Evolutionary conservation across 148 eudicot genomes (phyloP).

Genomic region (Fagopyrum esculentum): DNA sequence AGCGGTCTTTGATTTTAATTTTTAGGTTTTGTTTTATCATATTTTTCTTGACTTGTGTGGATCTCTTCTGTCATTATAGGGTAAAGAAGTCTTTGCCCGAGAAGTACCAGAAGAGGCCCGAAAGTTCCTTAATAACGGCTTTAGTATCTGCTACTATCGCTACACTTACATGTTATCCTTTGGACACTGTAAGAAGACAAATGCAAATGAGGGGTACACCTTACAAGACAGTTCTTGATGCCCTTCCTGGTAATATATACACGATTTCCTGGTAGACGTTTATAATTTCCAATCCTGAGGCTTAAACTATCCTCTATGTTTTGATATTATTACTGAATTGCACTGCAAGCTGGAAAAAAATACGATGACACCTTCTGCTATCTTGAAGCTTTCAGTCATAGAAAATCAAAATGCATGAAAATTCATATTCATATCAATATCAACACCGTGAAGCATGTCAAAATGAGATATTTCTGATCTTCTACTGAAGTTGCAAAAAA

Average conservation of each 20-base stretch:
- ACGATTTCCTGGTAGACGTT: neutral
- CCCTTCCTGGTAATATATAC: conserved; percentile 57
- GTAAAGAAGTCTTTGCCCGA: conserved; percentile 95
- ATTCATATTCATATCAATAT: neutral
- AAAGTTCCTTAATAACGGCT: conserved; percentile 71
- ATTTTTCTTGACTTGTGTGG: neutral
- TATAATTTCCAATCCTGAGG: neutral
- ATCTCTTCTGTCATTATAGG: conserved; percentile 41
- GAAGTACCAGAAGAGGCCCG: conserved; percentile 76
- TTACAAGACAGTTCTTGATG: conserved; percentile 80
- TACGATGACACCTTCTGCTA: neutral
- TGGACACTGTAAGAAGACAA: conserved; percentile 89
- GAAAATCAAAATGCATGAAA: neutral
- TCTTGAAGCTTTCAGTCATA: neutral
- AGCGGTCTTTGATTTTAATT: neutral
- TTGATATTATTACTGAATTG: neutral
- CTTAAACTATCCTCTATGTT: neutral
- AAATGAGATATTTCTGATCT: neutral
- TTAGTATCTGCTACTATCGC: conserved; percentile 79
- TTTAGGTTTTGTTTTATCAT: neutral
- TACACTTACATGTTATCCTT: conserved; percentile 81
- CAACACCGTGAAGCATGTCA: neutral
- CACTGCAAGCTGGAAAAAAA: neutral
- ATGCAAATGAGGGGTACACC: conserved; percentile 99
- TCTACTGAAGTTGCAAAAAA: neutral